These are phyloP conservation scores for Jamesozyma jinghongensis DNA, from an alignment of 805 yeast genomes.

Conservation along the genomic window DNA sequence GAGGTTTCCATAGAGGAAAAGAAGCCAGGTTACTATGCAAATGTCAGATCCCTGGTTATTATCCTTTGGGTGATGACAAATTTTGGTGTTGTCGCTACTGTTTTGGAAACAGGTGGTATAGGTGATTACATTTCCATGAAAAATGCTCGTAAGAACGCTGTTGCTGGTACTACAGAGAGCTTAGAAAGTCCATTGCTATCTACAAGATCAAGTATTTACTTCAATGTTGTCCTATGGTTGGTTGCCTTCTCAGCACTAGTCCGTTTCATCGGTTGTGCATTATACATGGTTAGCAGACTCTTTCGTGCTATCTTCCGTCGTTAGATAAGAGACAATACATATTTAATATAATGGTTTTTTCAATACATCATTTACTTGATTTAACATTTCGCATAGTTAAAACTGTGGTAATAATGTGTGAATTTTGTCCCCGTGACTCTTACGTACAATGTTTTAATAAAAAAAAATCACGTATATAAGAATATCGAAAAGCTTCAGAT, in stretches of 20 bases:
- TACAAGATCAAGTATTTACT: conserved; percentile 52
- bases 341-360: too few relatives aligned
- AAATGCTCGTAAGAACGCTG: conserved; percentile 6
- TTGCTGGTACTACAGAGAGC: conserved; percentile 9
- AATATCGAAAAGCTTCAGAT: too few relatives aligned
- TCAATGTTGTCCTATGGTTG: conserved; percentile 82
- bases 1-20: conserved; percentile 39
- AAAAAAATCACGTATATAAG: too few relatives aligned
- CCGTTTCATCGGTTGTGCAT: conserved; percentile 65
- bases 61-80: conserved; percentile 84
- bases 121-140: conserved; percentile 32
- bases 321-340: background rate
- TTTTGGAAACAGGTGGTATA: conserved; percentile 76
- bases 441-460: too few relatives aligned
- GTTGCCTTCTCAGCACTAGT: conserved; percentile 86
- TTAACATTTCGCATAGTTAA: too few relatives aligned
- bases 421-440: too few relatives aligned
- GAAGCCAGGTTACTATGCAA: conserved; percentile 79
- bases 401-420: too few relatives aligned
- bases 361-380: too few relatives aligned
- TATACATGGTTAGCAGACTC: conserved; percentile 40
- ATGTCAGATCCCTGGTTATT: conserved; percentile 81
- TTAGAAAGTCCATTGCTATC: conserved; percentile 20
- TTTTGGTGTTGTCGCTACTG: conserved; percentile 71
- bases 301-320: conserved; percentile 16